These are phyloP conservation scores for Hondaea fermentalgiana DNA, from an alignment of 108 stramenopile species.

Conservation along the genomic window DNA sequence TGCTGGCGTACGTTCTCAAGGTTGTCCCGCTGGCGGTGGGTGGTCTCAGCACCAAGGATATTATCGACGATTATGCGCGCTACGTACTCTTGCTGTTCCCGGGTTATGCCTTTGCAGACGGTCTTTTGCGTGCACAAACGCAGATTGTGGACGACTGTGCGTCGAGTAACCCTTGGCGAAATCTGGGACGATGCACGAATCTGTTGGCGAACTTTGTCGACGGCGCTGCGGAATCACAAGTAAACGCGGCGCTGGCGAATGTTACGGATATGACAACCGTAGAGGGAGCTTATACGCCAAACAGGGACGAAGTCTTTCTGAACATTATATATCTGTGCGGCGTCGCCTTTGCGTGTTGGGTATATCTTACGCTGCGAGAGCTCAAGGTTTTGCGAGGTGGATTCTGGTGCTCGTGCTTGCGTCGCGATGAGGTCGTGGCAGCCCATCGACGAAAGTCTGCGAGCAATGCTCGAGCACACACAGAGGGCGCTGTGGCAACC, in stretches of 20 bases:
- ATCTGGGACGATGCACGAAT: background rate
- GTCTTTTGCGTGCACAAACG: background rate
- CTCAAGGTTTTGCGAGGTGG: no score
- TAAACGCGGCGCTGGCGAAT: background rate
- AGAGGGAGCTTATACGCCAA: background rate
- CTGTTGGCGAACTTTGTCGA: background rate
- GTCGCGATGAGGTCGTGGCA: no score
- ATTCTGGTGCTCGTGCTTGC: no score
- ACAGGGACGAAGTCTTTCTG: background rate
- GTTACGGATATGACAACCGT: background rate
- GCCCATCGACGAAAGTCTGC: no score
- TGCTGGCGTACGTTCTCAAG: background rate
- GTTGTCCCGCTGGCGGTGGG: background rate
- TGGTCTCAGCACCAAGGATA: background rate
- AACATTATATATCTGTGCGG: background rate
- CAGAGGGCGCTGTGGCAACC: no score
- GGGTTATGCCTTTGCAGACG: constrained; percentile 22
- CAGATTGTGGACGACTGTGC: background rate
- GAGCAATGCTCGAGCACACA: no score
- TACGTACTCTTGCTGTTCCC: constrained; percentile 14
- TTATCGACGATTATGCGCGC: background rate
- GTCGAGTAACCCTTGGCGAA: background rate
- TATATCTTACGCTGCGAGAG: background rate
- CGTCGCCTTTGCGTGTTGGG: background rate
- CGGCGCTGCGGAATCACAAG: background rate